A percentile compares a stretch with the other conserved stretches of the same genome.
Conservation (phyloP, 2,329 filamentous ascomycete genomes). For the Fusarium sp. region DNA sequence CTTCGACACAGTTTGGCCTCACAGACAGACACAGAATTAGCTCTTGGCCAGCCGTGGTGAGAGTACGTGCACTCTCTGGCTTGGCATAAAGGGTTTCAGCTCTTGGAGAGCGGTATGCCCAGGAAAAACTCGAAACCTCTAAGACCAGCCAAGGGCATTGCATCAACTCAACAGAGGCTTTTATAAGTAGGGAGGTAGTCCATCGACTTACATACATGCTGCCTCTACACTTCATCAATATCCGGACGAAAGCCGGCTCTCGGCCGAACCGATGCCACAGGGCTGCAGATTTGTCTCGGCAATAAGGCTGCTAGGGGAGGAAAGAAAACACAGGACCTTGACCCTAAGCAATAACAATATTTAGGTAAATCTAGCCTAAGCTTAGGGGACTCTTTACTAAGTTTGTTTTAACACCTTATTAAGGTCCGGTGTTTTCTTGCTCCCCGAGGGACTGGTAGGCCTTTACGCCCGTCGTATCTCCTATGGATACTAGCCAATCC, state of each 20-base stretch:
- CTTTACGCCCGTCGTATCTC: constrained; percentile 15
- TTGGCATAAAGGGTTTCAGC: not conserved
- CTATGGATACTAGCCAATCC: no score
- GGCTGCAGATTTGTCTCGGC: constrained; percentile 19
- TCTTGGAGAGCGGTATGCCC: not conserved
- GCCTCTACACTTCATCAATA: not conserved
- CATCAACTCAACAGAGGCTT: not conserved
- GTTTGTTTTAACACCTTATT: no score
- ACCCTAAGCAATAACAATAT: no score
- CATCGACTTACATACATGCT: not conserved
- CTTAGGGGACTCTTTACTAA: no score
- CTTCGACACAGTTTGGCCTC: not conserved
- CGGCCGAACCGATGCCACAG: constrained; percentile 26
- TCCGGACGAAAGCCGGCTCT: constrained; percentile 21
- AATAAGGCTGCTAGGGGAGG: not conserved
- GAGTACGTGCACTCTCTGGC: not conserved
- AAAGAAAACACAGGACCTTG: no score
- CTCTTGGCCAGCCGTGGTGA: not conserved
- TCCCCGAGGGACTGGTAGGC: not conserved
- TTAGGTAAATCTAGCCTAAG: no score
- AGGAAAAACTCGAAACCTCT: not conserved
- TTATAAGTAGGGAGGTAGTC: not conserved
- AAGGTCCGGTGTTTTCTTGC: no score
- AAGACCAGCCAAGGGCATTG: not conserved
- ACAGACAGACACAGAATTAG: not conserved